Conservation (phyloP, 768 basidiomycete species). For the Collybia mongolica region DNA sequence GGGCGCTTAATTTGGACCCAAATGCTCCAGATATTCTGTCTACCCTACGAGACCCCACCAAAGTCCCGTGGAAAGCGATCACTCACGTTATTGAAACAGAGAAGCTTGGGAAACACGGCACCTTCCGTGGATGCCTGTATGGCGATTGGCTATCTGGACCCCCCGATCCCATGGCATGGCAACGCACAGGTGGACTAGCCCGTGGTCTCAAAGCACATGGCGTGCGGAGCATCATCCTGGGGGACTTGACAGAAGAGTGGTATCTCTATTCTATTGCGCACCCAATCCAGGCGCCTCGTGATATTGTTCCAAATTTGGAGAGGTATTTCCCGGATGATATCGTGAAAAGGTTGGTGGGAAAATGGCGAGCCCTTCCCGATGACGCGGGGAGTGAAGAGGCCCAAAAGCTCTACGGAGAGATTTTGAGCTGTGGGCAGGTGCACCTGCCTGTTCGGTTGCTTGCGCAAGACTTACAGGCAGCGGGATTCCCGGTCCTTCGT, state of each 20-base stretch:
- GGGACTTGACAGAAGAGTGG: constrained; percentile 76
- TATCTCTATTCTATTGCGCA: constrained; percentile 74
- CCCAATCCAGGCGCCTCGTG: constrained; percentile 44
- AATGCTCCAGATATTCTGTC: constrained; percentile 44
- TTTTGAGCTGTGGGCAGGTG: constrained; percentile 62
- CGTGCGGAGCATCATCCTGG: constrained; percentile 59
- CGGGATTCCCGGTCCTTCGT: constrained; percentile 62
- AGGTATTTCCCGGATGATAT: constrained; percentile 58
- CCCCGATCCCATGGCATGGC: constrained; percentile 67
- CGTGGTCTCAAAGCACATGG: constrained; percentile 53
- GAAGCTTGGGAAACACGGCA: constrained; percentile 52
- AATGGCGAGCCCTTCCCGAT: constrained; percentile 40
- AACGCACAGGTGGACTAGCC: constrained; percentile 60
- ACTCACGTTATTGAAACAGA: constrained; percentile 60
- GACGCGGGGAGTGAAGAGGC: constrained; percentile 42
- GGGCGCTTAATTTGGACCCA: constrained; percentile 54
- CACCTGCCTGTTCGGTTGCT: constrained; percentile 66
- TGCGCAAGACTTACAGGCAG: constrained; percentile 52
- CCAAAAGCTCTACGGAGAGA: constrained; percentile 51
- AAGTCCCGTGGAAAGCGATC: constrained; percentile 49
- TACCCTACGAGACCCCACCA: constrained; percentile 46
- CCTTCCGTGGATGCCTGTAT: constrained; percentile 68
- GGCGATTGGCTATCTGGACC: constrained; percentile 52
- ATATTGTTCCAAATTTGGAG: constrained; percentile 56
- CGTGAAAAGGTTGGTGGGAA: constrained; percentile 40